These are phyloP conservation scores for Fomes fomentarius DNA, from an alignment of 1,284 basidiomycete genomes.

Conservation along the genomic window DNA sequence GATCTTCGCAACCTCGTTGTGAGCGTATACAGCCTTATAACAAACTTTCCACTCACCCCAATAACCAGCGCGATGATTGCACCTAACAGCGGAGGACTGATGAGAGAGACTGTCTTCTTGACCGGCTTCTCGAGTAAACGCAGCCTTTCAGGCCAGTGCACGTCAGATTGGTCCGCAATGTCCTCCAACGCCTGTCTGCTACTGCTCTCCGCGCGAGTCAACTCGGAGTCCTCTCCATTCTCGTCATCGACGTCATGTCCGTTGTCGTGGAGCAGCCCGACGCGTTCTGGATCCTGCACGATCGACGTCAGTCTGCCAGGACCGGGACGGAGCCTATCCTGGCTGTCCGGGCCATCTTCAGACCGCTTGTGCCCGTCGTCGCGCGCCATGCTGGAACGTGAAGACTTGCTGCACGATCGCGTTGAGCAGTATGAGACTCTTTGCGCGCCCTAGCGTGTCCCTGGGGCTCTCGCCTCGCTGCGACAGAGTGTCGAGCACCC, in stretches of 20 bases:
- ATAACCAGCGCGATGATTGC: slow-evolving; percentile 34
- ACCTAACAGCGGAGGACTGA: slow-evolving; percentile 35
- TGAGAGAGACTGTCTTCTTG: slow-evolving; percentile 15
- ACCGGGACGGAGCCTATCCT: slow-evolving; percentile 24
- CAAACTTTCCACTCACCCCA: slow-evolving; percentile 24
- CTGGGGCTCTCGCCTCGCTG: slow-evolving; percentile 20
- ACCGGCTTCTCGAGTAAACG: slow-evolving; percentile 27
- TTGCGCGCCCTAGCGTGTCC: slow-evolving; percentile 30
- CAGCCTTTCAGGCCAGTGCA: slow-evolving; percentile 29
- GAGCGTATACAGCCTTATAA: neutral
- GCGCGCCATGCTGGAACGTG: slow-evolving; percentile 32
- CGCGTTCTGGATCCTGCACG: slow-evolving; percentile 34
- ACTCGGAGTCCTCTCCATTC: slow-evolving; percentile 3
- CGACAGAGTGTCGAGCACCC: slow-evolving; percentile 30
- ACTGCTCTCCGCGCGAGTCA: neutral
- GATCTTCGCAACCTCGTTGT: slow-evolving; percentile 22
- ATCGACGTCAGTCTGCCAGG: slow-evolving; percentile 22
- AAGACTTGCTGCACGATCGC: slow-evolving; percentile 36
- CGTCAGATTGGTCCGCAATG: slow-evolving; percentile 29
- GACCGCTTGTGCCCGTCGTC: slow-evolving; percentile 23
- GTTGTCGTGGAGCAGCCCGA: slow-evolving; percentile 32
- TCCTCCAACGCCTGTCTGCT: slow-evolving; percentile 25
- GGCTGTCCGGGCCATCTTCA: slow-evolving; percentile 12
- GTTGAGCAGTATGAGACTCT: slow-evolving; percentile 36
- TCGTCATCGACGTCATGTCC: slow-evolving; percentile 26